Evolutionary conservation across 1,284 basidiomycete genomes (phyloP), one percentile per base, ranked within the genome.

Genomic region (Vanrija sp.): DNA sequence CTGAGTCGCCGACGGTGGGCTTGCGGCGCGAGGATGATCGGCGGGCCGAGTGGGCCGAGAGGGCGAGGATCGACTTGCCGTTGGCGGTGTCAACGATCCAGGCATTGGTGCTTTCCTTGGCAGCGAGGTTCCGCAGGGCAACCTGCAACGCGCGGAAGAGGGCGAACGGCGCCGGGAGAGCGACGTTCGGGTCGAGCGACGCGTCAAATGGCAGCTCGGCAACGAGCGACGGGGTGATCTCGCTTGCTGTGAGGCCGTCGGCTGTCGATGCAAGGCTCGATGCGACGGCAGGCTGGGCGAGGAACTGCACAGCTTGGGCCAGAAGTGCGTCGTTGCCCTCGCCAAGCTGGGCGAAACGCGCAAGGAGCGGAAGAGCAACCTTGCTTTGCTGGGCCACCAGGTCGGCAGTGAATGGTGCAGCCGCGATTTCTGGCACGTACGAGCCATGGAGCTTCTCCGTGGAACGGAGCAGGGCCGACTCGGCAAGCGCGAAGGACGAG

Each of bases 171-270:
- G 49, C 54, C 6, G 34, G 51, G 3, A 43, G 15, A 16, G 49
- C 42, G 14, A 68, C 60, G 54, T 73, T 65, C n/a, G 67, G 53
- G 55, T 75, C 70, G 55, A 64, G 45, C 8, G 65, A 52, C 1
- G 58, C 52, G 53, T 73, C 70, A 46, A 73, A 62, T 2, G 69
- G 63, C 60, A 57, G 18, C 38, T 59, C 52, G 12, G 50, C 21
- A 3, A 46, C 53, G 15, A 59, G 57, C 0, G 26, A 18, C 14
- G 44, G 38, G n/a, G 44, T 45, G 18, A 55, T 16, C 15, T 44
- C 51, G 5, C 47, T 49, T 26, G 25, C 12, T 14, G 25, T 5
- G 28, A 50, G 21, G 38, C 44, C 14, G 4, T 12, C 12, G 9
- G 14, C 34, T 43, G 52, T 40, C 8, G 39, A 19, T 1, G 50